phyloP scores from a whole-genome alignment of 495 filamentous ascomycete species.

The Podospora conica region DNA sequence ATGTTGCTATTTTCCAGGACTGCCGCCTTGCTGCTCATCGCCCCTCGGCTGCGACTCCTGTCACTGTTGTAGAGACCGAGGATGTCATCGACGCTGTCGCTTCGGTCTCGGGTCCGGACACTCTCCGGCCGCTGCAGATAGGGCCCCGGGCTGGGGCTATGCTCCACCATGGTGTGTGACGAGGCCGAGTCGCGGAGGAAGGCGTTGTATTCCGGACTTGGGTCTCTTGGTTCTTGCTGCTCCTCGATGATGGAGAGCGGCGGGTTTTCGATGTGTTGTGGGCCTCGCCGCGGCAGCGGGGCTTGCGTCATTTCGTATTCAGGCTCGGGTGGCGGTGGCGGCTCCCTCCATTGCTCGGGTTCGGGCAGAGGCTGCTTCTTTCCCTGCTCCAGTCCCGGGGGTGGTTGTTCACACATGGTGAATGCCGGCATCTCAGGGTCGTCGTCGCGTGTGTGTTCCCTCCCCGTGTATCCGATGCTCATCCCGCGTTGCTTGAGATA shows the following conservation, averaged over 20 bases:
- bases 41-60: slow-evolving; percentile 15
- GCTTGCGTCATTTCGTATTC: not conserved
- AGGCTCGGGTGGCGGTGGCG: not conserved
- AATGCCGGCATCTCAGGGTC: slow-evolving; percentile 27
- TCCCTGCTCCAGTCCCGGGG: not conserved
- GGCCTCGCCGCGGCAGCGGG: not conserved
- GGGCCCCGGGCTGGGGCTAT: slow-evolving; percentile 9
- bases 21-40: not conserved
- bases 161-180: slow-evolving; percentile 22
- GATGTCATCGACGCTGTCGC: slow-evolving; percentile 32
- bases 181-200: slow-evolving; percentile 22
- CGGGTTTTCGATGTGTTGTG: not conserved
- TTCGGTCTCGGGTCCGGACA: slow-evolving; percentile 11
- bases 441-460: slow-evolving; percentile 12
- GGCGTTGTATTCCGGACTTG: not conserved
- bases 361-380: not conserved
- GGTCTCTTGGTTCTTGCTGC: not conserved
- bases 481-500: slow-evolving; percentile 28
- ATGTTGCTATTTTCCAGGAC: not conserved
- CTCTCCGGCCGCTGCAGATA: slow-evolving; percentile 8
- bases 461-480: slow-evolving; percentile 16
- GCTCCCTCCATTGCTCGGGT: slow-evolving; percentile 14
- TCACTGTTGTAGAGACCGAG: slow-evolving; percentile 26
- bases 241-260: not conserved
- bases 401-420: slow-evolving; percentile 15